A percentile compares a stretch with the other conserved stretches of the same genome.
Evolutionary conservation across 768 basidiomycete genomes (phyloP).

Genomic region (Rhodotorula taiwanensis): DNA sequence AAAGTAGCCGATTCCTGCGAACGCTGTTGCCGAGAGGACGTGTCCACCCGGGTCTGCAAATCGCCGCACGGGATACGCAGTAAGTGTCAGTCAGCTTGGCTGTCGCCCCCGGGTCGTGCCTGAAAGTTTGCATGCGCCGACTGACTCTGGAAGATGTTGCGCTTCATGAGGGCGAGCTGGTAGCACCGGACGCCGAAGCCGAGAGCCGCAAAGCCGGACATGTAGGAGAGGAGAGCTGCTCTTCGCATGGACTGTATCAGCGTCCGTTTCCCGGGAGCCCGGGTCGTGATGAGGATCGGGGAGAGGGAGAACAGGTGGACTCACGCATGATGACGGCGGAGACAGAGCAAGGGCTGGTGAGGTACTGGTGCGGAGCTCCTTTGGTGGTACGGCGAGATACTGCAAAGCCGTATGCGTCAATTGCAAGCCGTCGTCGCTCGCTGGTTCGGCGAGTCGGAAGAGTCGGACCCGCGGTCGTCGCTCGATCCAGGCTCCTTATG

Average conservation of each 20-base stretch:
- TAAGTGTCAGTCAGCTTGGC: too few species aligned
- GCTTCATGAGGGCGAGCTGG: conserved; percentile 76
- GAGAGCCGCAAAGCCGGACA: conserved; percentile 71
- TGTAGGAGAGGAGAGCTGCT: conserved; percentile 50
- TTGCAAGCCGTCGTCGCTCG: too few species aligned
- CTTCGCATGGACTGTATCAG: conserved; percentile 57
- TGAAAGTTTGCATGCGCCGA: too few species aligned
- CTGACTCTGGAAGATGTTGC: conserved; percentile 68
- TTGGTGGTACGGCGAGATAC: too few species aligned
- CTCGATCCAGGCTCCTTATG: too few species aligned
- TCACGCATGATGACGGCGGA: background rate
- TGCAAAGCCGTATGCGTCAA: too few species aligned
- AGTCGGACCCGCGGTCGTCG: too few species aligned
- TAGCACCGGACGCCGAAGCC: conserved; percentile 77
- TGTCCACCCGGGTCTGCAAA: conserved; percentile 65
- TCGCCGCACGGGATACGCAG: background rate
- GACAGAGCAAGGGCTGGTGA: too few species aligned
- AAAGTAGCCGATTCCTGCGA: conserved; percentile 70
- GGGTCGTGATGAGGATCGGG: background rate
- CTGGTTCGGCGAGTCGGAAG: too few species aligned
- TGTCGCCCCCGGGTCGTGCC: too few species aligned
- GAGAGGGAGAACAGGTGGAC: background rate
- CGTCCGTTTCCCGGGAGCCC: background rate
- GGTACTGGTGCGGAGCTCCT: too few species aligned
- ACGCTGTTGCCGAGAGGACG: conserved; percentile 59